Base-by-base conservation (phyloP, 2,329 filamentous ascomycete species). In the Aspergillus phoenicis region DNA sequence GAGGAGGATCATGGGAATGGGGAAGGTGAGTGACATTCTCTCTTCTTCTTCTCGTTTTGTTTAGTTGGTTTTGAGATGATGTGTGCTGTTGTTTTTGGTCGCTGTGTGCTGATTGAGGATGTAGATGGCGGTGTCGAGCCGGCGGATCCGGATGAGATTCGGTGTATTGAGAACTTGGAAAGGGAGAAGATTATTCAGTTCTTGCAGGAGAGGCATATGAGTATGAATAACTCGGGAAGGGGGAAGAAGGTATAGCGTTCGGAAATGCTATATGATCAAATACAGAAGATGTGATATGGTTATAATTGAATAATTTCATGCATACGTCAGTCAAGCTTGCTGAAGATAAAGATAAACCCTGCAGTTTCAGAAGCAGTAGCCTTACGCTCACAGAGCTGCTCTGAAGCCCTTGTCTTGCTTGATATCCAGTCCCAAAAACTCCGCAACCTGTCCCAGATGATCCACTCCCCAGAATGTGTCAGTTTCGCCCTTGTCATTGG, bases 401-500 rank as follows among this genome's bases (percentile, higher is more conserved):
- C 61, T 69, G 53, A 77, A 74, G 0, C 74, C 72, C 39, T 60
- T 59, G 5, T 75, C 73, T 17, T 61, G 26, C 4, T 62, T 62
- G 8, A 66, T 70, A 56, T 86, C 80, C 59, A 88, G 65, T 1
- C 78, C 83, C 60, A 88, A 64, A 70, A 83, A 82, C 59, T 83
- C 79, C 43, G 78, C 76, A 3, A 88, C 75, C 67, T 83, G 81
- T 1, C 82, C 85, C 47, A 88, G 64, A 71, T 87, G 84, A 75
- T 88, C 85, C 13, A 88, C 81, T 0, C 86, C 86, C 83, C 84
- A 88, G 66, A 84, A 87, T 0, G 73, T 73, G 64, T 87, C 84
- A 39, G 71, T 84, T 67, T 83, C 73, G 0, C 85, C 85, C 54
- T 83, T 74, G 6, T 71, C 55, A 70, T 87, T 85, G 52, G 80